Evolutionary conservation across 2,329 filamentous ascomycete species (phyloP).

Genomic region (Sarocladium brachiariae): DNA sequence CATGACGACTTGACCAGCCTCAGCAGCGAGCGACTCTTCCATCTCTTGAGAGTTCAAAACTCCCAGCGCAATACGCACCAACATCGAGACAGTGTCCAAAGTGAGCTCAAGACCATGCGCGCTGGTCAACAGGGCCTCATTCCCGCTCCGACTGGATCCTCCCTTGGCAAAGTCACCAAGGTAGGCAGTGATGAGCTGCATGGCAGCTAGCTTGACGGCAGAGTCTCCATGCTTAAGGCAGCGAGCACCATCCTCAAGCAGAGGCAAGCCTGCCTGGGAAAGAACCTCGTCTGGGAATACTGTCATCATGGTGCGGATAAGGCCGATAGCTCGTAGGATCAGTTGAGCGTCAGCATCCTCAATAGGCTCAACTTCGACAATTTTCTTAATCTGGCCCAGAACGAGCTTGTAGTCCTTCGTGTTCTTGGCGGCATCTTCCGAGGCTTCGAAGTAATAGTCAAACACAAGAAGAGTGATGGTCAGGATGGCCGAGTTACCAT

Average conservation of each 20-base stretch:
- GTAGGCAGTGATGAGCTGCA: slow-evolving; percentile 68
- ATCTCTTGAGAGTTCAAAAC: slow-evolving; percentile 57
- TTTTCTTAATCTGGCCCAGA: slow-evolving; percentile 43
- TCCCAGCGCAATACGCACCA: slow-evolving; percentile 42
- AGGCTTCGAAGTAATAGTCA: slow-evolving; percentile 71
- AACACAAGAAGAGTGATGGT: slow-evolving; percentile 75
- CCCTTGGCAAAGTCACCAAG: slow-evolving; percentile 69
- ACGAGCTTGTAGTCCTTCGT: slow-evolving; percentile 62
- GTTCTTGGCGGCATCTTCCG: slow-evolving; percentile 50
- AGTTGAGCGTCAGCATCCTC: slow-evolving; percentile 60
- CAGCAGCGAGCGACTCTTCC: slow-evolving; percentile 68
- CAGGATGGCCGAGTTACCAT: slow-evolving; percentile 63
- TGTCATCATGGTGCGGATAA: slow-evolving; percentile 61
- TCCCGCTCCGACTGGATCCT: slow-evolving; percentile 30
- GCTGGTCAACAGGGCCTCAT: slow-evolving; percentile 30
- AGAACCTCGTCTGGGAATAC: slow-evolving; percentile 59
- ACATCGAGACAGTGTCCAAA: slow-evolving; percentile 55
- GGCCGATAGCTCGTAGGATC: slow-evolving; percentile 64
- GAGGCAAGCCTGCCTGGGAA: slow-evolving; percentile 46
- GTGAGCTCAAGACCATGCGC: slow-evolving; percentile 65
- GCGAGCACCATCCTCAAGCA: slow-evolving; percentile 65
- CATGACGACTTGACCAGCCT: slow-evolving; percentile 73
- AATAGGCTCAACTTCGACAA: slow-evolving; percentile 48
- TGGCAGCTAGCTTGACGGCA: slow-evolving; percentile 69
- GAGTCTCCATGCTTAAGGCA: slow-evolving; percentile 67